Conservation (phyloP, 768 basidiomycete species). For the Mycena kentingensis region DNA sequence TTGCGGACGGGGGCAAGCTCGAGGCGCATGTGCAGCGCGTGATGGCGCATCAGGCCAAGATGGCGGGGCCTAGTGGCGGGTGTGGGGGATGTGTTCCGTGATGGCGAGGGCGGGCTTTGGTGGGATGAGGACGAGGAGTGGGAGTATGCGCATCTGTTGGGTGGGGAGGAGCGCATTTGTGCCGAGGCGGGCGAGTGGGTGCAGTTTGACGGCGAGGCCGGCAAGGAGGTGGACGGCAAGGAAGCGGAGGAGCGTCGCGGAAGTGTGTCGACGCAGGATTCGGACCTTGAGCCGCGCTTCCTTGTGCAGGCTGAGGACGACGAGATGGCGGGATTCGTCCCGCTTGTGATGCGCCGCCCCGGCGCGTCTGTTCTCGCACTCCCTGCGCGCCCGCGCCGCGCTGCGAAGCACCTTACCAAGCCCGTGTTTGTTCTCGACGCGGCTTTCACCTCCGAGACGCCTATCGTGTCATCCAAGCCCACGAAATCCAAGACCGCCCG, state of each 20-base stretch:
- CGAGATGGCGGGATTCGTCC: constrained; percentile 37
- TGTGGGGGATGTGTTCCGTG: constrained; percentile 58
- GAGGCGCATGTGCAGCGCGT: constrained; percentile 55
- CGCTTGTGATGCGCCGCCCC: constrained; percentile 32
- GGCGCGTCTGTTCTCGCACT: constrained; percentile 37
- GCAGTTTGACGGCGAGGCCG: constrained; percentile 37
- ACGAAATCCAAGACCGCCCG: constrained; percentile 29
- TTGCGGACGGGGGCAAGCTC: constrained; percentile 62
- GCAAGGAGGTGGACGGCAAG: constrained; percentile 22
- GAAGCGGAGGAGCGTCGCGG: constrained; percentile 40
- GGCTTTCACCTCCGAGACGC: constrained; percentile 1
- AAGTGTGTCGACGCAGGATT: constrained; percentile 53
- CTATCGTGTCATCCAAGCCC: constrained; percentile 9
- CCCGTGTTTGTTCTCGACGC: constrained; percentile 16
- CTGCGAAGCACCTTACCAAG: constrained; percentile 19
- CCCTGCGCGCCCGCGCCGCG: constrained; percentile 16
- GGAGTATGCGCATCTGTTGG: constrained; percentile 67
- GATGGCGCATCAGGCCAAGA: constrained; percentile 58
- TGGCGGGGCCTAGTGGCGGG: constrained; percentile 31
- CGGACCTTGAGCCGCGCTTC: constrained; percentile 53
- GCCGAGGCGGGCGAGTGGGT: constrained; percentile 43
- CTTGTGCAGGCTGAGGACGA: constrained; percentile 44
- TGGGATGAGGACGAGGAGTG: constrained; percentile 71
- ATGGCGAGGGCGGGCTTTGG: constrained; percentile 66
- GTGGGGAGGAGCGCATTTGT: constrained; percentile 33